Percentiles rank a stretch among this genome's conserved stretches.
phyloP scores from a whole-genome alignment of 495 filamentous ascomycete species.

The Pyronema omphalodes region DNA sequence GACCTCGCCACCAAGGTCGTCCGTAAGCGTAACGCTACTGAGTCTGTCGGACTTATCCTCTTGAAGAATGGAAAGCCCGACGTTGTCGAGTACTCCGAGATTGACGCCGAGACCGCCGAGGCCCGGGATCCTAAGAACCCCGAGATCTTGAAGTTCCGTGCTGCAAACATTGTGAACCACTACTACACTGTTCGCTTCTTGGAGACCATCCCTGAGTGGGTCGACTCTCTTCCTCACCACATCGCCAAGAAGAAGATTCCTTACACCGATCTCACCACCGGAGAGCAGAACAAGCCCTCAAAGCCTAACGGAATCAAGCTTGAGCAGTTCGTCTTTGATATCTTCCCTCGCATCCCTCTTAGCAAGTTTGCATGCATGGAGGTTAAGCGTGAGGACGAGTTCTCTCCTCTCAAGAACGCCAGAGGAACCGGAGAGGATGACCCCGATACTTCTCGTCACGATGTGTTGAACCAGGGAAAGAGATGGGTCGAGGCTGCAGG shows the following conservation, averaged over 20 bases:
- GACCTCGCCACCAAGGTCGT: conserved; percentile 98
- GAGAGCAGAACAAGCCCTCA: conserved; percentile 65
- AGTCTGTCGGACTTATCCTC: conserved; percentile 88
- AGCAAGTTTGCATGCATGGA: conserved; percentile 88
- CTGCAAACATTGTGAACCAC: conserved; percentile 99
- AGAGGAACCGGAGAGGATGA: conserved; percentile 81
- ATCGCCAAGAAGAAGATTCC: conserved; percentile 98
- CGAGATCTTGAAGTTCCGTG: conserved; percentile 79
- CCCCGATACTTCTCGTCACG: conserved; percentile 71
- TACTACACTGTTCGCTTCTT: conserved; percentile 95
- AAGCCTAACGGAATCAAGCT: conserved; percentile 97
- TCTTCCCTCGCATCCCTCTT: conserved; percentile 77
- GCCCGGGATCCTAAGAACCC: conserved; percentile 66
- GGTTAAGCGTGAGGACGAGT: conserved; percentile 92
- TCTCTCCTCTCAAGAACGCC: conserved; percentile 95
- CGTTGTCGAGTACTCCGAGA: conserved; percentile 98
- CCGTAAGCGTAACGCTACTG: conserved; percentile 89
- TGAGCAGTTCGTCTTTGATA: conserved; percentile 98
- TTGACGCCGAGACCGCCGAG: conserved; percentile 69
- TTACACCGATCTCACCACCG: conserved; percentile 53
- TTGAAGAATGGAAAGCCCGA: conserved; percentile 91
- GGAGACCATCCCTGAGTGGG: conserved; percentile 71
- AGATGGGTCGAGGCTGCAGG: conserved; percentile 69
- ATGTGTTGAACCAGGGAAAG: conserved; percentile 77
- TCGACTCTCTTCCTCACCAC: conserved; percentile 77